A percentile compares a stretch with the other conserved stretches of the same genome.
phyloP scores from a whole-genome alignment of 345 rosid species.

The Syzygium jambos region DNA sequence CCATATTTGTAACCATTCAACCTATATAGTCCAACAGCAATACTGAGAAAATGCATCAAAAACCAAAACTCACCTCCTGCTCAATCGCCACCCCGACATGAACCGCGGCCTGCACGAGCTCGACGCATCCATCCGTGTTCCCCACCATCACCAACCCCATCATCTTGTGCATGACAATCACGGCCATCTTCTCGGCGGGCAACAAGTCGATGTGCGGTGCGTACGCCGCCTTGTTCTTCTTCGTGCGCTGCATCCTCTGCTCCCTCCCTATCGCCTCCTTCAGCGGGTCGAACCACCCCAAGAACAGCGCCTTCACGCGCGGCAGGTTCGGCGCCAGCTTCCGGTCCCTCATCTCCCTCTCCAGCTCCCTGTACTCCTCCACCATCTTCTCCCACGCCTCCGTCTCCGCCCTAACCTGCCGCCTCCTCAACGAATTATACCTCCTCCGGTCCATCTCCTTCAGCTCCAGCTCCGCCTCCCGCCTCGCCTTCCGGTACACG shows the following conservation, averaged over 20 bases:
- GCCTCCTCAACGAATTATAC: conserved; percentile 55
- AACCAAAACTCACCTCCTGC: conserved; percentile 54
- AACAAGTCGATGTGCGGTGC: conserved; percentile 71
- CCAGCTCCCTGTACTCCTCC: conserved; percentile 64
- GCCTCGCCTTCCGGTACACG: conserved; percentile 29
- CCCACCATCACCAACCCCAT: conserved; percentile 71
- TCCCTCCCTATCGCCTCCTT: conserved; percentile 68
- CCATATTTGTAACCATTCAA: not conserved
- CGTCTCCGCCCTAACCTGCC: conserved; percentile 84
- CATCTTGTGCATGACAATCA: conserved; percentile 94
- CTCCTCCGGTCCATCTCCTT: conserved; percentile 50
- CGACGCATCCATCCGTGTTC: conserved; percentile 58
- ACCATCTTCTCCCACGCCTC: conserved; percentile 88
- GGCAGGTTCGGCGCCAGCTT: conserved; percentile 81
- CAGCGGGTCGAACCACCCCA: conserved; percentile 92
- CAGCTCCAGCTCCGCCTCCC: conserved; percentile 36
- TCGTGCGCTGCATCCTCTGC: conserved; percentile 52
- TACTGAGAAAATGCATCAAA: not conserved
- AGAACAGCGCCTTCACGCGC: conserved; percentile 61
- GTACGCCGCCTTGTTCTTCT: conserved; percentile 64
- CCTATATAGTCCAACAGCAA: not conserved
- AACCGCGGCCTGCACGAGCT: conserved; percentile 81
- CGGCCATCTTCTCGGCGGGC: conserved; percentile 90
- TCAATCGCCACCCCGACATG: conserved; percentile 82
- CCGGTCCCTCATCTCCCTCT: conserved; percentile 73